Percentiles rank a stretch among this genome's conserved stretches.
phyloP scores from a whole-genome alignment of 176 grass and related monocot genomes.

The Metroxylon sagu region DNA sequence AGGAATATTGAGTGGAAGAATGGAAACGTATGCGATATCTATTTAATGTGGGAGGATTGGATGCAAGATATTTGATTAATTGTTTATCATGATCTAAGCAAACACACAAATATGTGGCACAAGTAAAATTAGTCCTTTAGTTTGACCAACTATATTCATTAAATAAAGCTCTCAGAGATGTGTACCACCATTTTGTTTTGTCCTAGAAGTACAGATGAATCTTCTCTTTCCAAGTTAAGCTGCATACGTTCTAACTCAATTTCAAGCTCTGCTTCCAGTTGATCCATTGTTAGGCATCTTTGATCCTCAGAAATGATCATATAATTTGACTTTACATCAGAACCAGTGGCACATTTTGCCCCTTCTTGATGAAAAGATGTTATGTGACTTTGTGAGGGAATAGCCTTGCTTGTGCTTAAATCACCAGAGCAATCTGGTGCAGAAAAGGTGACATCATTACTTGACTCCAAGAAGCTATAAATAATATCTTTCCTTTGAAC shows the following conservation, averaged over 20 bases:
- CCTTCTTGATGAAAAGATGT: slow-evolving; percentile 2
- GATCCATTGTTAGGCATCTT: slow-evolving; percentile 19
- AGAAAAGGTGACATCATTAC: slow-evolving; percentile 16
- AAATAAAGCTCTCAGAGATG: too few relatives aligned
- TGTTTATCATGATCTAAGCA: too few relatives aligned
- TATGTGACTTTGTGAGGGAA: neutral
- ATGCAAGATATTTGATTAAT: too few relatives aligned
- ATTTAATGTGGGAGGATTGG: too few relatives aligned
- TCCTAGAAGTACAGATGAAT: neutral
- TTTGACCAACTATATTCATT: too few relatives aligned
- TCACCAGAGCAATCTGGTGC: slow-evolving; percentile 32
- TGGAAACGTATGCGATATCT: too few relatives aligned
- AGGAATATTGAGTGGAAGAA: too few relatives aligned
- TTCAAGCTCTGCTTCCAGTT: slow-evolving; percentile 46
- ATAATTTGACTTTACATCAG: neutral
- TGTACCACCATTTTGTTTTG: slow-evolving; percentile 21
- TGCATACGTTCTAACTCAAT: slow-evolving; percentile 37
- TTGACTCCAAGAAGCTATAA: neutral
- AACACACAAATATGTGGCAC: too few relatives aligned
- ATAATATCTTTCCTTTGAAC: neutral
- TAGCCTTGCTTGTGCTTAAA: neutral
- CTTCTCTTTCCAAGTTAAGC: slow-evolving; percentile 6
- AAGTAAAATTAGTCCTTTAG: too few relatives aligned
- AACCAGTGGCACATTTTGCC: neutral
- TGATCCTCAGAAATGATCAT: neutral